These are phyloP conservation scores for Fraxinus angustifolia DNA, from an alignment of 305 asterid species.

Conservation along the genomic window DNA sequence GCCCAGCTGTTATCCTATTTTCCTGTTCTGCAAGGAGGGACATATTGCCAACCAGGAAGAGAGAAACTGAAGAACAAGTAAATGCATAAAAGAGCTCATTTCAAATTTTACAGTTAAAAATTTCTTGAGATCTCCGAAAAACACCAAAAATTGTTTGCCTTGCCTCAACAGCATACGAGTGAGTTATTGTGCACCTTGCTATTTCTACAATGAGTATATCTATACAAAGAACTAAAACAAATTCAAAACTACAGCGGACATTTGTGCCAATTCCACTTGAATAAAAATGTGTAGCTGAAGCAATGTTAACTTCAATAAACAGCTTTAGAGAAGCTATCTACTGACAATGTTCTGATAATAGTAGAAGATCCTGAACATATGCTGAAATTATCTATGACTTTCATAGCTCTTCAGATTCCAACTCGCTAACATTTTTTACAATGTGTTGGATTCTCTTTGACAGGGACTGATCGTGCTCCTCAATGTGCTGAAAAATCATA, in stretches of 20 bases:
- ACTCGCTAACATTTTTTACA: slow-evolving; percentile 50
- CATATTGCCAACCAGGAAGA: neutral
- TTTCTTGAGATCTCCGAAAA: neutral
- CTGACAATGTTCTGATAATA: slow-evolving; percentile 16
- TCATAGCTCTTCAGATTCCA: slow-evolving; percentile 57
- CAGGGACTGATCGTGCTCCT: slow-evolving; percentile 74
- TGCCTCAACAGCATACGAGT: neutral
- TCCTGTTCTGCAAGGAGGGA: neutral
- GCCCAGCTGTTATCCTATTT: neutral
- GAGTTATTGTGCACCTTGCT: slow-evolving; percentile 6
- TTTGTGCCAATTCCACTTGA: slow-evolving; percentile 8
- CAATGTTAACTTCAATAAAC: slow-evolving; percentile 18
- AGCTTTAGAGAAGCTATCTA: slow-evolving; percentile 18
- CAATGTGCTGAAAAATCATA: slow-evolving; percentile 70
- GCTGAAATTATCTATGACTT: slow-evolving; percentile 31
- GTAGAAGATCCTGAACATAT: neutral
- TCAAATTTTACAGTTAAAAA: neutral
- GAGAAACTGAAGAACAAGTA: neutral
- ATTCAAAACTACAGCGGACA: slow-evolving; percentile 18
- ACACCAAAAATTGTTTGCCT: neutral
- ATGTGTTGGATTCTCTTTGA: slow-evolving; percentile 68
- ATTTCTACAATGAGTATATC: slow-evolving; percentile 23
- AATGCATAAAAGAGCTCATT: neutral
- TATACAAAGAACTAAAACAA: slow-evolving; percentile 24
- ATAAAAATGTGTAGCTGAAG: slow-evolving; percentile 13